phyloP scores from a whole-genome alignment of 1,284 basidiomycete genomes.

The Tylopilus sp. region DNA sequence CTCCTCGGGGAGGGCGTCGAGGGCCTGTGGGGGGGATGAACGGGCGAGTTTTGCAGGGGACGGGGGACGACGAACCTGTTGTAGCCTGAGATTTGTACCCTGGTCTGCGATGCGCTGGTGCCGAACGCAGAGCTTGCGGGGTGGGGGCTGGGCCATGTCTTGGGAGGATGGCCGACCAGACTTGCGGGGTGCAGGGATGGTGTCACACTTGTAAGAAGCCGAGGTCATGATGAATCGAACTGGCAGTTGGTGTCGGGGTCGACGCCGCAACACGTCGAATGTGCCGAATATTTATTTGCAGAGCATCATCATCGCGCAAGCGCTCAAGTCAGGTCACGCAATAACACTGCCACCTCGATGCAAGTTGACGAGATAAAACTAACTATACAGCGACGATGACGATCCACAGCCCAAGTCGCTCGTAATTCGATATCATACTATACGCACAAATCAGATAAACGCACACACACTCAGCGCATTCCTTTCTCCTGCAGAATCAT shows the following conservation, averaged over 20 bases:
- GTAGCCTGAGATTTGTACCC: slow-evolving; percentile 88
- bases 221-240: not conserved
- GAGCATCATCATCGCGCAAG: slow-evolving; percentile 16
- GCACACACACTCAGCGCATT: slow-evolving; percentile 17
- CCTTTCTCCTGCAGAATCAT: slow-evolving; percentile 35
- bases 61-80: slow-evolving; percentile 59
- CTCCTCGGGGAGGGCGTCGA: slow-evolving; percentile 86
- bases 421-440: slow-evolving; percentile 37
- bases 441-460: slow-evolving; percentile 34
- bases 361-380: not conserved
- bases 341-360: slow-evolving; percentile 20
- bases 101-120: slow-evolving; percentile 99
- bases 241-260: not conserved
- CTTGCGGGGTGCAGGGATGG: slow-evolving; percentile 62
- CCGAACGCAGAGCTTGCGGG: slow-evolving; percentile 79
- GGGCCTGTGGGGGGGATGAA: slow-evolving; percentile 58
- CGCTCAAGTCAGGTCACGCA: not conserved
- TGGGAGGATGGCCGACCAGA: slow-evolving; percentile 10
- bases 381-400: slow-evolving; percentile 22
- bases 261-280: not conserved
- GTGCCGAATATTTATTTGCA: too few species aligned
- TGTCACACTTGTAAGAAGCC: slow-evolving; percentile 51
- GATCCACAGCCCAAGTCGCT: slow-evolving; percentile 16
- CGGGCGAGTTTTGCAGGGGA: not conserved
- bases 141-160: slow-evolving; percentile 31